phyloP scores from a whole-genome alignment of 257 asterid species.

The Schizonepeta tenuifolia region DNA sequence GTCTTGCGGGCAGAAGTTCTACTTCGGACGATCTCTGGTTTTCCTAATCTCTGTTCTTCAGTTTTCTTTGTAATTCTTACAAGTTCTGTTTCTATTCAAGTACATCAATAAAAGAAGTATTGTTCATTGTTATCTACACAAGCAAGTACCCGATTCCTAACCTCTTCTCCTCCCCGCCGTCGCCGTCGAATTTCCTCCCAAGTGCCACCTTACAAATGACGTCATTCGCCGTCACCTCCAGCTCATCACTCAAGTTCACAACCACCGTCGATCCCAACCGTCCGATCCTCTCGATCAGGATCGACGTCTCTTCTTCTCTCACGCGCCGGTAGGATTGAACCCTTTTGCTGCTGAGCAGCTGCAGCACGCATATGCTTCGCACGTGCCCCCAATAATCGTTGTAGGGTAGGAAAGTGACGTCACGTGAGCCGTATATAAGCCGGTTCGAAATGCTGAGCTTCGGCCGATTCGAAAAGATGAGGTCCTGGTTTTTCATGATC shows the following conservation, averaged over 20 bases:
- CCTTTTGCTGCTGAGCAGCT: conserved; percentile 45
- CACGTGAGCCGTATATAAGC: conserved; percentile 34
- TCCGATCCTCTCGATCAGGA: conserved; percentile 38
- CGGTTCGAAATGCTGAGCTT: conserved; percentile 25
- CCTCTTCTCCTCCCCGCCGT: conserved; percentile 31
- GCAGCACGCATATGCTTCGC: conserved; percentile 48
- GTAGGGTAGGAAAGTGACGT: conserved; percentile 43
- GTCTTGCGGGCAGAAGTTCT: too few species aligned
- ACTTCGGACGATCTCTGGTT: too few species aligned
- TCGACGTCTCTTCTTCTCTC: conserved; percentile 45
- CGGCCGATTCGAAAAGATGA: conserved; percentile 48
- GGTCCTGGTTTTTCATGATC: conserved; percentile 50
- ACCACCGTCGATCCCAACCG: background rate
- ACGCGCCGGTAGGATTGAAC: conserved; percentile 40
- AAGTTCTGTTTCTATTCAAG: too few species aligned
- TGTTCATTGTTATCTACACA: too few species aligned
- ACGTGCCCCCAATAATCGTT: conserved; percentile 58
- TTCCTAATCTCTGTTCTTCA: too few species aligned
- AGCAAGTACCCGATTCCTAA: too few species aligned
- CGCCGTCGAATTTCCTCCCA: conserved; percentile 43
- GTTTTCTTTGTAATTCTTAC: too few species aligned
- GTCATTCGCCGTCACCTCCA: conserved; percentile 35
- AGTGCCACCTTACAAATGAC: conserved; percentile 46
- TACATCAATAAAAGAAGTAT: too few species aligned
- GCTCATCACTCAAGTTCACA: conserved; percentile 39